Conservation (phyloP, 306 rosid species). For the Quercus alba region DNA sequence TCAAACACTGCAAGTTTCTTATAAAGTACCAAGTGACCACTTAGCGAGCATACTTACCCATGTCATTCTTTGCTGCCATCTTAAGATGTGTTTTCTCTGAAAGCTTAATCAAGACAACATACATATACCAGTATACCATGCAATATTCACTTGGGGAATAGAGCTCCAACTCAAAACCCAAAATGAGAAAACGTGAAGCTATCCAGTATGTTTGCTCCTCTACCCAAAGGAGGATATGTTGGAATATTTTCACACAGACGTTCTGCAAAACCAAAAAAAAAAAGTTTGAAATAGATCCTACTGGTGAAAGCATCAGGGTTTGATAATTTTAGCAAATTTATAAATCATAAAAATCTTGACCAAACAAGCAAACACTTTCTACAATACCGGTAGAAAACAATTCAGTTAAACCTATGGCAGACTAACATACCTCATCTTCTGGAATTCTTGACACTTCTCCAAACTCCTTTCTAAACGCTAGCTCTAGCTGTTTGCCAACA, state of each 20-base stretch:
- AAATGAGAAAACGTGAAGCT: constrained; percentile 81
- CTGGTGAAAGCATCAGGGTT: constrained; percentile 4
- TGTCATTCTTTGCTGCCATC: constrained; percentile 40
- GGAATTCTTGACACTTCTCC: constrained; percentile 46
- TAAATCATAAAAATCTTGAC: constrained; percentile 7
- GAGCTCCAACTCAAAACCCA: constrained; percentile 93
- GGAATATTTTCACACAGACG: constrained; percentile 60
- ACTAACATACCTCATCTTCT: constrained; percentile 59
- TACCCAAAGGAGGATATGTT: constrained; percentile 82
- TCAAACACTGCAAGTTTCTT: neutral
- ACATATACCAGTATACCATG: constrained; percentile 95
- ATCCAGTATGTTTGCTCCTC: constrained; percentile 98
- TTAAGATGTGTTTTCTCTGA: constrained; percentile 77
- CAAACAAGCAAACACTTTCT: neutral
- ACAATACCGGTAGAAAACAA: constrained; percentile 5
- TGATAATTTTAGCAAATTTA: neutral
- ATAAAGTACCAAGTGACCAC: constrained; percentile 5
- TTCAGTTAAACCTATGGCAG: constrained; percentile 2
- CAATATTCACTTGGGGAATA: constrained; percentile 87
- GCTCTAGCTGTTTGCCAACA: constrained; percentile 65
- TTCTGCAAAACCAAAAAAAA: constrained; percentile 61
- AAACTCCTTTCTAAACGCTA: constrained; percentile 70
- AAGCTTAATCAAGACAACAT: constrained; percentile 71
- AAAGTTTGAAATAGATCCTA: neutral
- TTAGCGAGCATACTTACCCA: constrained; percentile 47